Evolutionary conservation across 2,329 filamentous ascomycete genomes (phyloP), one percentile per base, ranked within the genome.

Genomic region (Neoscytalidium dimidiatum): DNA sequence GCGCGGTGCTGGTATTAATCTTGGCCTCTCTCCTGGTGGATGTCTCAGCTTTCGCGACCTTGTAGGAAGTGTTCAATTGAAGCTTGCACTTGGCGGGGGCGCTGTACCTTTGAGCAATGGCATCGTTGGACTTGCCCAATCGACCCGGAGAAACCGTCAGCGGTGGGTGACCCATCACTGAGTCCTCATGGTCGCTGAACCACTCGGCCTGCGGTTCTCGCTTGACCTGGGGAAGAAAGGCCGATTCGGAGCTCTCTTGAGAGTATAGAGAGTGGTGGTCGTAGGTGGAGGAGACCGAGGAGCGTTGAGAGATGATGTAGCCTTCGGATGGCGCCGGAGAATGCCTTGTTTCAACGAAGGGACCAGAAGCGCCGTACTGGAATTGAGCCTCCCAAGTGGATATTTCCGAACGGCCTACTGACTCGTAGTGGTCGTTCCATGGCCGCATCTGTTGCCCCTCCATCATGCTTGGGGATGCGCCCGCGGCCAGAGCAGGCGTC

Each of bases 221-320:
- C 64, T 75, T 76, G 56, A 77, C 67, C 3, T 64, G 65, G 29
- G 73, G 66, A 48, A 19, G 14, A 35, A 72, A 75, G 17, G 65
- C 64, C n/a, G 70, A 66, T 19, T 75, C 73, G 3, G 73, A 71
- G 21, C 69, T 71, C 48, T 71, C 70, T 8, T 72, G 72, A n/a
- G 76, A 77, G 64, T 73, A 77, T 11, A 72, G 68, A 9, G 75
- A 75, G 68, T 74, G 72, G 29, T 71, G 72, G 29, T 71, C 73
- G 35, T 74, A 70, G 41, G 69, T 68, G 21, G 75, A 74, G 17
- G 75, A 75, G 4, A 73, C 31, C 2, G 76, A 76, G 2, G 75
- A 77, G 19, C 74, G 72, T 28, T 76, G 74, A 21, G 75, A 76
- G 33, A 69, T 28, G n/a, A 64, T 58, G 13, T 33, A 19, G 26